These are phyloP conservation scores for Ganoderma multipileum DNA, from an alignment of 1,284 basidiomycete genomes.

Conservation along the genomic window DNA sequence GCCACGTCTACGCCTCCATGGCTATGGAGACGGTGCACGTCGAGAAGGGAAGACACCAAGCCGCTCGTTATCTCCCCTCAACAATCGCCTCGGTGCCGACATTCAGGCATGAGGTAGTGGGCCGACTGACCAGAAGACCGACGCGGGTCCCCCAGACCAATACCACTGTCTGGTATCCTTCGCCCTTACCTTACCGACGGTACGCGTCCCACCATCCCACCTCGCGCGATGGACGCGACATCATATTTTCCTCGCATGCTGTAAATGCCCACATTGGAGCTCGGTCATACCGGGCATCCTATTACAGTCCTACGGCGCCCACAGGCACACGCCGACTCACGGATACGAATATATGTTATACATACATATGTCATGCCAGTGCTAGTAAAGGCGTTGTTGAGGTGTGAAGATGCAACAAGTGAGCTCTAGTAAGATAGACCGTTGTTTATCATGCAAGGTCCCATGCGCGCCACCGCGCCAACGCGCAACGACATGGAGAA, in stretches of 20 bases:
- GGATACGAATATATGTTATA: conserved; percentile 19
- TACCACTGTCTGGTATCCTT: background rate
- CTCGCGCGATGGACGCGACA: conserved; percentile 8
- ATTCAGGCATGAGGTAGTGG: background rate
- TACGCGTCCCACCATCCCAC: background rate
- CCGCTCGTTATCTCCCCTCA: background rate
- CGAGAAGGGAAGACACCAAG: background rate
- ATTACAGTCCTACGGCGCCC: conserved; percentile 16
- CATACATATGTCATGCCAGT: conserved; percentile 27
- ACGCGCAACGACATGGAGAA: background rate
- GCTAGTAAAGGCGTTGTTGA: conserved; percentile 23
- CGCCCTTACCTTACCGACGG: background rate
- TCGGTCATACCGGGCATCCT: conserved; percentile 23
- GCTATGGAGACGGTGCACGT: background rate
- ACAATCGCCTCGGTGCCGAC: background rate
- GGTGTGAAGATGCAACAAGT: conserved; percentile 17
- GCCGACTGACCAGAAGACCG: background rate
- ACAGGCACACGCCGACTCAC: conserved; percentile 9
- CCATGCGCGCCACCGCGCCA: background rate
- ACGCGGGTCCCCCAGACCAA: background rate
- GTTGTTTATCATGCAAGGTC: background rate
- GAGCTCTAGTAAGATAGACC: conserved; percentile 30
- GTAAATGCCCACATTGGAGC: background rate
- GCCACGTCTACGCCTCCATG: background rate
- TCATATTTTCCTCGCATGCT: conserved; percentile 14